These are phyloP conservation scores for Ogataea methanolica DNA, from an alignment of 805 yeast genomes.

Conservation along the genomic window DNA sequence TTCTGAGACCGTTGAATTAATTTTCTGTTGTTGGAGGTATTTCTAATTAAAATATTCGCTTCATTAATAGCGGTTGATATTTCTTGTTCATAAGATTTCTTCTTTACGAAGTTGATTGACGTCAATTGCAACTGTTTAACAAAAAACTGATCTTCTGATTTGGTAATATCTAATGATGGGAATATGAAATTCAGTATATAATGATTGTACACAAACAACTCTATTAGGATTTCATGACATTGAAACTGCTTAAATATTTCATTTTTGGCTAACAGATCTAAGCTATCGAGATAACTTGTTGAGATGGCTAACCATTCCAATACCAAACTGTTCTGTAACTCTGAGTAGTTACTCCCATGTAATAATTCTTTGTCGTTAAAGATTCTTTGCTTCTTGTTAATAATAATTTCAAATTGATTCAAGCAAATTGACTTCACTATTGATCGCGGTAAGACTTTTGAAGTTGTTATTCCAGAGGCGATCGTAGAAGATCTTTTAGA, in stretches of 20 bases:
- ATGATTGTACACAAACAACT: conserved; percentile 17
- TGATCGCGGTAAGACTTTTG: neutral
- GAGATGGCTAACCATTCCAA: conserved; percentile 23
- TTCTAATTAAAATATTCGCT: conserved; percentile 7
- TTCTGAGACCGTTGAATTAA: neutral
- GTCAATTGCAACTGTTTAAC: conserved; percentile 9
- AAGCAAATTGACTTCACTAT: conserved; percentile 1
- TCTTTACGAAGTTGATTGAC: conserved; percentile 7
- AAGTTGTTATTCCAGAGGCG: neutral
- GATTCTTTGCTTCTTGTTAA: conserved; percentile 5
- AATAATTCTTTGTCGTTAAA: neutral
- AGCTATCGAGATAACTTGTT: conserved; percentile 15
- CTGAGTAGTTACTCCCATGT: neutral
- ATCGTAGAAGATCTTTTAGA: too few relatives aligned
- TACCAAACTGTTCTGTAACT: conserved; percentile 5
- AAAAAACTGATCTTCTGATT: conserved; percentile 15
- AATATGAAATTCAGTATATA: conserved; percentile 15
- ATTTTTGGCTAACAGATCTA: conserved; percentile 10
- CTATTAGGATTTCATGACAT: conserved; percentile 17
- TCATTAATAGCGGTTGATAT: conserved; percentile 12
- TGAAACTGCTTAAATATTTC: conserved; percentile 10
- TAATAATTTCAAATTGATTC: conserved; percentile 12
- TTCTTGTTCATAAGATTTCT: conserved; percentile 10
- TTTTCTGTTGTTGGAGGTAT: neutral
- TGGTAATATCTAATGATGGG: conserved; percentile 5